A percentile compares a stretch with the other conserved stretches of the same genome.
Conservation (phyloP, 2,329 filamentous ascomycete genomes). For the Drechslerella dactyloides region DNA sequence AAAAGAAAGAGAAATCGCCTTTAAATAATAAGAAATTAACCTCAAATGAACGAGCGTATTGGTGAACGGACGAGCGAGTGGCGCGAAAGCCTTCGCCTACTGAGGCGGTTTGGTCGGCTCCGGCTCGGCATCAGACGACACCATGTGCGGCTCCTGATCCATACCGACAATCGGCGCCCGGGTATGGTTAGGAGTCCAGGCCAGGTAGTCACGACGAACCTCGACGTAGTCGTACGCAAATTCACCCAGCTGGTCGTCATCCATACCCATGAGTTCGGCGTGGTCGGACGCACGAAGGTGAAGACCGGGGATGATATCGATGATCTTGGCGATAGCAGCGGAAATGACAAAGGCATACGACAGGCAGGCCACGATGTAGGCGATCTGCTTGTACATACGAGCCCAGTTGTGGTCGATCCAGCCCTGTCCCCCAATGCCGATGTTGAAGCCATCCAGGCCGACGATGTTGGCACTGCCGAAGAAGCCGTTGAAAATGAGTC, state of each 20-base stretch:
- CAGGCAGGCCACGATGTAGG: constrained; percentile 72
- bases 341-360: constrained; percentile 76
- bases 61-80: not conserved
- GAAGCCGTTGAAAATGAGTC: constrained; percentile 74
- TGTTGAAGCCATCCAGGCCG: constrained; percentile 78
- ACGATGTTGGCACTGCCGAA: constrained; percentile 75
- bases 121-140: constrained; percentile 38
- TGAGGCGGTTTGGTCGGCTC: constrained; percentile 21
- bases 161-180: constrained; percentile 46
- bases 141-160: constrained; percentile 18
- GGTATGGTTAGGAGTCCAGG: constrained; percentile 71
- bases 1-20: no score
- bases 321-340: constrained; percentile 73
- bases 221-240: constrained; percentile 91
- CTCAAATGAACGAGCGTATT: no score
- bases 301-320: constrained; percentile 77
- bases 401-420: constrained; percentile 78
- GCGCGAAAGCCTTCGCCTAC: constrained; percentile 4
- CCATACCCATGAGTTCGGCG: constrained; percentile 84
- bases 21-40: no score
- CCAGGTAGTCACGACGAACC: constrained; percentile 84
- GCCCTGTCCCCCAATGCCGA: constrained; percentile 67
- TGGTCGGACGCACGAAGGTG: constrained; percentile 80
- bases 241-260: constrained; percentile 87
- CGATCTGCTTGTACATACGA: constrained; percentile 79